These are phyloP conservation scores for Aspergillus caelatus DNA, from an alignment of 2,329 filamentous ascomycete genomes.

Conservation along the genomic window DNA sequence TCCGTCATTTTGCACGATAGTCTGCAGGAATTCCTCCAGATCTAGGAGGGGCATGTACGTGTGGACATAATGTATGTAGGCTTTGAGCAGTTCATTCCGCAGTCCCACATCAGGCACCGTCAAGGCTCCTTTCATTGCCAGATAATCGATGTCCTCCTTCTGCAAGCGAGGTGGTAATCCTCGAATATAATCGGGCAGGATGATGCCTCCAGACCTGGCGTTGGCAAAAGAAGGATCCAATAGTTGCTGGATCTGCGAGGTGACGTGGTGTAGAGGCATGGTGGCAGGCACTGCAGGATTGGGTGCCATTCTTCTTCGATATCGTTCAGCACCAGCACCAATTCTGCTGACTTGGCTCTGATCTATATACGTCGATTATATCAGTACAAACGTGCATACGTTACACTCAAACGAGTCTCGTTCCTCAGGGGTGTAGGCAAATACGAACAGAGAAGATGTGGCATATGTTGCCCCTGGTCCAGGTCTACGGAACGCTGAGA, in stretches of 20 bases:
- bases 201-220: slow-evolving; percentile 49
- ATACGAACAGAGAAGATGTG: slow-evolving; percentile 65
- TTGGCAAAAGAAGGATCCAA: slow-evolving; percentile 51
- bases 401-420: neutral
- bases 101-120: slow-evolving; percentile 70
- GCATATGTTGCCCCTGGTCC: slow-evolving; percentile 60
- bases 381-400: slow-evolving; percentile 10
- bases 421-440: neutral
- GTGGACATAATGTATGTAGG: slow-evolving; percentile 87
- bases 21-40: slow-evolving; percentile 60
- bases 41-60: slow-evolving; percentile 91
- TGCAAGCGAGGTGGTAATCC: slow-evolving; percentile 76
- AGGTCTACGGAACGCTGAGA: slow-evolving; percentile 51
- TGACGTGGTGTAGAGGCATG: slow-evolving; percentile 40
- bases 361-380: slow-evolving; percentile 23
- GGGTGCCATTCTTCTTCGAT: slow-evolving; percentile 50
- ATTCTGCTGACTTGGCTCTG: slow-evolving; percentile 46
- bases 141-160: slow-evolving; percentile 79
- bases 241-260: slow-evolving; percentile 39
- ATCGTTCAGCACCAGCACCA: slow-evolving; percentile 47
- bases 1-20: slow-evolving; percentile 68
- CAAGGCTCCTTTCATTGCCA: slow-evolving; percentile 81
- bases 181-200: slow-evolving; percentile 72
- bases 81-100: slow-evolving; percentile 78
- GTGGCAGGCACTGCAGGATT: slow-evolving; percentile 43